phyloP scores from a whole-genome alignment of 2,329 filamentous ascomycete genomes.

The Xylariaceae sp. region DNA sequence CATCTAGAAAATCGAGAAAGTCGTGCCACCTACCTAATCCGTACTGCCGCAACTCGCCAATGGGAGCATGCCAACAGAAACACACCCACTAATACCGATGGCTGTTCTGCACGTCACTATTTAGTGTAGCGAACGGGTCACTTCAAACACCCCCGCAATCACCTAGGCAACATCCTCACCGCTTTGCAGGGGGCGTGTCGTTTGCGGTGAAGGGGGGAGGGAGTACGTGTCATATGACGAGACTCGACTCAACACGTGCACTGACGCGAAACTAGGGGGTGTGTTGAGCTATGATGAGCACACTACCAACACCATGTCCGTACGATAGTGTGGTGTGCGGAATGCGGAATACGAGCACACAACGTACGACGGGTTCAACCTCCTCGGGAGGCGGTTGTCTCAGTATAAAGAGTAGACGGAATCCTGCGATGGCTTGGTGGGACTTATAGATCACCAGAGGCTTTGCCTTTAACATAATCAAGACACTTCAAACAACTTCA shows the following conservation, averaged over 20 bases:
- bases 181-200: background rate
- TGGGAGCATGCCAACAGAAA: background rate
- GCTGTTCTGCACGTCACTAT: background rate
- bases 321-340: no score
- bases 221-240: background rate
- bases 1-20: no score
- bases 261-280: background rate
- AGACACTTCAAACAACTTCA: conserved; percentile 12
- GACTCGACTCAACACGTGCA: background rate
- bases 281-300: no score
- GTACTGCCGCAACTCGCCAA: background rate
- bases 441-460: conserved; percentile 13
- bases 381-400: background rate
- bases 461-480: conserved; percentile 18
- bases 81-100: background rate
- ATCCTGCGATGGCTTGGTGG: conserved; percentile 15
- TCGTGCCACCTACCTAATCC: no score
- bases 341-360: background rate
- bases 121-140: background rate
- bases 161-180: background rate
- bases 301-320: no score
- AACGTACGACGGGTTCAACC: no score
- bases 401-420: conserved; percentile 18
- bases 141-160: background rate
- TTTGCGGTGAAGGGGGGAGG: background rate